Percentiles rank a stretch among this genome's conserved stretches.
phyloP scores from a whole-genome alignment of 768 basidiomycete genomes.

The Kwoniella dejecticola region DNA sequence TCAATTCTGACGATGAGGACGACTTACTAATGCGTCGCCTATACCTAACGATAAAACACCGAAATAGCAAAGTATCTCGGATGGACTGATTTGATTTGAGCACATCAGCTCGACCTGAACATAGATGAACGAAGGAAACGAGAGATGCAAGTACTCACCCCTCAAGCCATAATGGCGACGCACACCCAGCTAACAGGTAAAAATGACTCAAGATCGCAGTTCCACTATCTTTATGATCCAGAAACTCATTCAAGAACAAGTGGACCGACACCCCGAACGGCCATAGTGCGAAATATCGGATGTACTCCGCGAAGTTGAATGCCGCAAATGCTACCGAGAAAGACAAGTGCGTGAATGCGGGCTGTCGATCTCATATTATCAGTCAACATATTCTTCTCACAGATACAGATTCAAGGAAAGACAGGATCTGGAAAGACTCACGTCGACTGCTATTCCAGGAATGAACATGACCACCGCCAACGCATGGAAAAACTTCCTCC shows the following conservation, averaged over 20 bases:
- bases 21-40: constrained; percentile 83
- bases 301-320: constrained; percentile 95
- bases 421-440: constrained; percentile 58
- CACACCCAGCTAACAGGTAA: constrained; percentile 92
- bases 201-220: constrained; percentile 97
- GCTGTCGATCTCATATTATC: constrained; percentile 60
- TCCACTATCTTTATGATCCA: constrained; percentile 91
- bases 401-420: background rate
- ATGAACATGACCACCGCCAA: constrained; percentile 95
- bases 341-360: constrained; percentile 91
- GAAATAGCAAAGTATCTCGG: constrained; percentile 67
- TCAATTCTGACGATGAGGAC: background rate
- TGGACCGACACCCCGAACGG: constrained; percentile 92
- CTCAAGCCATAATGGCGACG: constrained; percentile 92
- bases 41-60: constrained; percentile 87
- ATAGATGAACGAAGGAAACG: no score
- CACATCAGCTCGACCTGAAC: constrained; percentile 53
- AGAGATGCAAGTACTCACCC: no score
- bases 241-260: constrained; percentile 94
- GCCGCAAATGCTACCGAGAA: constrained; percentile 93
- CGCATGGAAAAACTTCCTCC: constrained; percentile 96
- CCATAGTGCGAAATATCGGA: constrained; percentile 97
- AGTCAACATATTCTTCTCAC: background rate
- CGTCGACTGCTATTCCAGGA: constrained; percentile 89
- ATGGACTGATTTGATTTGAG: constrained; percentile 36